Evolutionary conservation across 2,329 filamentous ascomycete genomes (phyloP).

Genomic region (Phialophora expanda): DNA sequence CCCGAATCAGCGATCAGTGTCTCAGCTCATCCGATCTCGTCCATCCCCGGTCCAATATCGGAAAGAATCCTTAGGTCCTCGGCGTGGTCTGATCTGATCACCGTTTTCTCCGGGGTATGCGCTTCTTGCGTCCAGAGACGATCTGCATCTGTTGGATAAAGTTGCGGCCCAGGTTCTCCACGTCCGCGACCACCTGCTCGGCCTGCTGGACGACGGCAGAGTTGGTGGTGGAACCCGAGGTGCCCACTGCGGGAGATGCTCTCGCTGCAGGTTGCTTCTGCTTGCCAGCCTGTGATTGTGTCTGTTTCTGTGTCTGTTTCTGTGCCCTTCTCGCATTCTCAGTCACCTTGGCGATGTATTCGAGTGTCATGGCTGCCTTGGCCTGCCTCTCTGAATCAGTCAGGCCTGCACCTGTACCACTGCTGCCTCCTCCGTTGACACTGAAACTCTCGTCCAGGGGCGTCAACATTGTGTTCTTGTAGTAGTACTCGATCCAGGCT

Average conservation of each 20-base stretch:
- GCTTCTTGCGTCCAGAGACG: conserved; percentile 18
- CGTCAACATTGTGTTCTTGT: conserved; percentile 12
- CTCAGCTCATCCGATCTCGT: neutral
- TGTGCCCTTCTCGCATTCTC: neutral
- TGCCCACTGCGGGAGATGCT: neutral
- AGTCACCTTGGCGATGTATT: neutral
- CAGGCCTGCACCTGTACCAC: neutral
- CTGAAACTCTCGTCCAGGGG: conserved; percentile 6
- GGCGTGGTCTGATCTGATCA: neutral
- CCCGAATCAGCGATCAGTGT: neutral
- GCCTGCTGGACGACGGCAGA: conserved; percentile 1
- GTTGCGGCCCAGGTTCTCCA: conserved; percentile 15
- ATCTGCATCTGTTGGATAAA: conserved; percentile 19
- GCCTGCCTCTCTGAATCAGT: neutral
- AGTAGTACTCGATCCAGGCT: conserved; percentile 29
- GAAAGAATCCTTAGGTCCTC: neutral
- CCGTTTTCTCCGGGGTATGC: conserved; percentile 16
- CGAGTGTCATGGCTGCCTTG: neutral
- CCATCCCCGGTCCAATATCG: neutral
- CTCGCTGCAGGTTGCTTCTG: neutral
- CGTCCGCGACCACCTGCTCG: conserved; percentile 13
- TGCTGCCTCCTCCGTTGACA: conserved; percentile 2
- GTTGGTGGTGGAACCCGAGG: neutral
- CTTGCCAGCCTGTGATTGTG: neutral
- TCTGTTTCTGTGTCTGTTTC: neutral